These are phyloP conservation scores for Cantharellus anzutake DNA, from an alignment of 768 basidiomycete genomes.

Conservation along the genomic window DNA sequence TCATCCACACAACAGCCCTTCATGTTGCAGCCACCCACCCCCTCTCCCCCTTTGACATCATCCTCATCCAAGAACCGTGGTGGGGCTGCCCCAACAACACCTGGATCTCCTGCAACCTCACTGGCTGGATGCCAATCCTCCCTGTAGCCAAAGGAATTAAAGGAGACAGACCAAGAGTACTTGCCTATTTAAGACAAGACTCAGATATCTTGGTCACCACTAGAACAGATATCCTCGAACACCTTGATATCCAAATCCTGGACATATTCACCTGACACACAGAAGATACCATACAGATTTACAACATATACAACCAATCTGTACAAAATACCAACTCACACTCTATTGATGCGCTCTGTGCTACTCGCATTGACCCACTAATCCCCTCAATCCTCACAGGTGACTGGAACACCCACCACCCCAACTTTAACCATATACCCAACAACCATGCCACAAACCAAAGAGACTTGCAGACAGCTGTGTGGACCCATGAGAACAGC, in stretches of 20 bases:
- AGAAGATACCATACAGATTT: neutral
- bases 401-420: constrained; percentile 7
- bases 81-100: neutral
- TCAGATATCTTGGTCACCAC: neutral
- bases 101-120: neutral
- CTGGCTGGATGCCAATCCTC: constrained; percentile 2
- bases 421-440: neutral
- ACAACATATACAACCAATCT: constrained; percentile 4
- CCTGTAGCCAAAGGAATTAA: neutral
- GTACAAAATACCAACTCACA: too few relatives aligned
- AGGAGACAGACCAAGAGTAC: neutral
- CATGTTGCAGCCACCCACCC: neutral
- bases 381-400: constrained; percentile 5
- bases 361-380: neutral
- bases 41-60: neutral
- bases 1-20: neutral
- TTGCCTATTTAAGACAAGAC: constrained; percentile 1
- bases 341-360: neutral
- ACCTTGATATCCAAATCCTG: constrained; percentile 4
- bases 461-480: neutral
- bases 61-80: constrained; percentile 1
- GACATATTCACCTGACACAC: neutral
- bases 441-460: neutral
- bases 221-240: neutral
- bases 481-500: neutral